phyloP scores from a whole-genome alignment of 306 rosid genomes.

The Trifolium fragiferum region DNA sequence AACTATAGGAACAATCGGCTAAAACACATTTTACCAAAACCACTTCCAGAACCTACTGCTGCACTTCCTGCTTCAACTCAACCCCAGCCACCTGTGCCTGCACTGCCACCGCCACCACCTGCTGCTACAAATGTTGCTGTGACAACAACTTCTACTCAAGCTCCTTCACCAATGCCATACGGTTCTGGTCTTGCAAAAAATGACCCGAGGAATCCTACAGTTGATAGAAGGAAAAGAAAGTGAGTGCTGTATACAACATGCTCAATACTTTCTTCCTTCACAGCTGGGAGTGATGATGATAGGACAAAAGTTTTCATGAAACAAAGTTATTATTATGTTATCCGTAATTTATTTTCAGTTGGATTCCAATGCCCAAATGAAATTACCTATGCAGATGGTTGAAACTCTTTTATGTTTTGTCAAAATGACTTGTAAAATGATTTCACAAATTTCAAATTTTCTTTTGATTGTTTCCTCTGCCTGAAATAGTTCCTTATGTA shows the following conservation, averaged over 20 bases:
- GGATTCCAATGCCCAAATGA: slow-evolving; percentile 1
- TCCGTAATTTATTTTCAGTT: neutral
- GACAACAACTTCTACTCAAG: slow-evolving; percentile 62
- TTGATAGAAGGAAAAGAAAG: slow-evolving; percentile 92
- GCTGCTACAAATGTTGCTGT: slow-evolving; percentile 56
- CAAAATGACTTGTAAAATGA: slow-evolving; percentile 8
- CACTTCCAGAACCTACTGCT: slow-evolving; percentile 75
- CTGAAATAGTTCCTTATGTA: neutral
- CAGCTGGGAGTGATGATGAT: slow-evolving; percentile 4
- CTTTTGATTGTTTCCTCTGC: neutral
- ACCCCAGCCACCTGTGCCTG: slow-evolving; percentile 53
- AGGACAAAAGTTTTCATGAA: neutral
- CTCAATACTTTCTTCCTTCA: neutral
- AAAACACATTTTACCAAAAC: slow-evolving; percentile 84
- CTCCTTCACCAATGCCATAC: slow-evolving; percentile 80
- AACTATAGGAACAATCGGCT: slow-evolving; percentile 88
- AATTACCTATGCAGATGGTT: slow-evolving; percentile 6
- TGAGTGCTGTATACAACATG: slow-evolving; percentile 41
- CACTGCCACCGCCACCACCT: slow-evolving; percentile 62
- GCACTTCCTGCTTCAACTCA: slow-evolving; percentile 62
- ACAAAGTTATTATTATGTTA: slow-evolving; percentile 7
- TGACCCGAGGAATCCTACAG: slow-evolving; percentile 72
- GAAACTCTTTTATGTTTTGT: neutral
- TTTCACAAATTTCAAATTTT: neutral
- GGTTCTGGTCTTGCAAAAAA: slow-evolving; percentile 64